These are phyloP conservation scores for Alternaria atra DNA, from an alignment of 2,329 filamentous ascomycete genomes.

Conservation along the genomic window DNA sequence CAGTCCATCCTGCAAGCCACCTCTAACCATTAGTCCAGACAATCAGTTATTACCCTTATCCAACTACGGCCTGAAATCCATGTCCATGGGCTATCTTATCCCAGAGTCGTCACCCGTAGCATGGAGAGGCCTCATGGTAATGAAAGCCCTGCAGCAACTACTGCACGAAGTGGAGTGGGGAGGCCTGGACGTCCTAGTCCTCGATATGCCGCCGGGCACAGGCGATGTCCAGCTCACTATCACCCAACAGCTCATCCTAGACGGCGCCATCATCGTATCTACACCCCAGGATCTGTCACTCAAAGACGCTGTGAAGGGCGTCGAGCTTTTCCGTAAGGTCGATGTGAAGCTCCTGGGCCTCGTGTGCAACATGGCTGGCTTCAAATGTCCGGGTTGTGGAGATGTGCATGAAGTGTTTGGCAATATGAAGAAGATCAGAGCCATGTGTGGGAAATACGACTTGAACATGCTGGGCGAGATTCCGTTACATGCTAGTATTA, in stretches of 20 bases:
- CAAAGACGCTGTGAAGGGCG: constrained; percentile 89
- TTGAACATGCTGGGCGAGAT: constrained; percentile 89
- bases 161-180: constrained; percentile 96
- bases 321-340: constrained; percentile 91
- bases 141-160: constrained; percentile 95
- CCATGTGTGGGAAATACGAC: constrained; percentile 74
- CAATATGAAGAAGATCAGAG: constrained; percentile 78
- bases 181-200: constrained; percentile 83
- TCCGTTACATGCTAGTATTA: constrained; percentile 85
- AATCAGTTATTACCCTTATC: constrained; percentile 86
- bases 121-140: constrained; percentile 97
- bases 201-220: constrained; percentile 93
- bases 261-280: constrained; percentile 86
- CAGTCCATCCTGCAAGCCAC: background rate
- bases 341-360: constrained; percentile 82
- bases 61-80: constrained; percentile 95
- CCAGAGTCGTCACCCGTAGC: constrained; percentile 83
- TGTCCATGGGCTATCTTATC: constrained; percentile 98
- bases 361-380: constrained; percentile 62
- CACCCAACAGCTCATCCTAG: constrained; percentile 89
- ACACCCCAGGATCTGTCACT: constrained; percentile 94
- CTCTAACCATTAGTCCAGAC: constrained; percentile 56
- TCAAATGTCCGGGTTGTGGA: constrained; percentile 61
- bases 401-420: constrained; percentile 53
- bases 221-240: constrained; percentile 98